A percentile compares a stretch with the other conserved stretches of the same genome.
phyloP scores from a whole-genome alignment of 495 filamentous ascomycete genomes.

The Talaromyces thailandensis region DNA sequence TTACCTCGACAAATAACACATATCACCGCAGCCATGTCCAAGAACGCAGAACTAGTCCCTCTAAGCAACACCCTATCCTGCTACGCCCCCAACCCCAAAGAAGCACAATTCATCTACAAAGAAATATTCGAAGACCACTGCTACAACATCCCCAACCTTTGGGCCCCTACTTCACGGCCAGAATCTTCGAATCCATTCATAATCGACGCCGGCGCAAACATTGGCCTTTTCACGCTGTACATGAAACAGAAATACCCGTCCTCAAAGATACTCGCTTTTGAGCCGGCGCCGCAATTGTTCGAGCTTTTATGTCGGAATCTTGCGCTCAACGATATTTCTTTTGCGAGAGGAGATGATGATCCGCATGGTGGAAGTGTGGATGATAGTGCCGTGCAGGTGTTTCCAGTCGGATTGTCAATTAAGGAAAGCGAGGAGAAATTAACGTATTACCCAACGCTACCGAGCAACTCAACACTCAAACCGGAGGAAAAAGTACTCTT shows the following conservation, averaged over 20 bases:
- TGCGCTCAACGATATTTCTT: background rate
- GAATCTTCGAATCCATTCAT: constrained; percentile 8
- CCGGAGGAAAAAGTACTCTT: background rate
- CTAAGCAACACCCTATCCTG: background rate
- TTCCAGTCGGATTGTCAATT: background rate
- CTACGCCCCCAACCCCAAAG: background rate
- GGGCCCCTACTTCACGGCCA: background rate
- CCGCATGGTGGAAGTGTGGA: background rate
- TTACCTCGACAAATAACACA: no score
- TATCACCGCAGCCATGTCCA: background rate
- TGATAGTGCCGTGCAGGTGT: background rate
- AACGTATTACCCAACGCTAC: background rate
- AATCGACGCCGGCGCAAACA: constrained; percentile 17
- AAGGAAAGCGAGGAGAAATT: background rate
- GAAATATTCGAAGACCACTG: constrained; percentile 2
- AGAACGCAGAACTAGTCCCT: background rate
- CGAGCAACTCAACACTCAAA: background rate
- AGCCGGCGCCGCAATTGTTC: constrained; percentile 17
- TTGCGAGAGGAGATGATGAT: background rate
- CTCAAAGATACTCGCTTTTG: constrained; percentile 16
- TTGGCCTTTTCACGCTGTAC: constrained; percentile 18
- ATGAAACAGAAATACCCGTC: constrained; percentile 17
- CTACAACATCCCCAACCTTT: constrained; percentile 1
- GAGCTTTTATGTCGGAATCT: constrained; percentile 14
- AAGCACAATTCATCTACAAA: constrained; percentile 2